Percentiles rank a stretch among this genome's conserved stretches.
Evolutionary conservation across 306 rosid species (phyloP).

Genomic region (Erythrophleum fordii): DNA sequence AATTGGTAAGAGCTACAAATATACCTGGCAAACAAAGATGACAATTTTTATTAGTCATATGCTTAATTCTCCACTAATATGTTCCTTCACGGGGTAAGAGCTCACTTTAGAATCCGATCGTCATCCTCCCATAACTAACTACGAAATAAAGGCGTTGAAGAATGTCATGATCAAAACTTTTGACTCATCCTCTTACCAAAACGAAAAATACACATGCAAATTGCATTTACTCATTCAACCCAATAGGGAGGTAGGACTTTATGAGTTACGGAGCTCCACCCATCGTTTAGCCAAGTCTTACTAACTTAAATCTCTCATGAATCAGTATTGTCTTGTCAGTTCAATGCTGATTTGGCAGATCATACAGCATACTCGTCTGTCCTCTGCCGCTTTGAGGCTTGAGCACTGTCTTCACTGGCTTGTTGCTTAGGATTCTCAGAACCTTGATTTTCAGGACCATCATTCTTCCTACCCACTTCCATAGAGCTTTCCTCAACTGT

Average conservation of each 20-base stretch:
- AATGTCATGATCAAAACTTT: conserved; percentile 41
- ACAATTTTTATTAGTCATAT: neutral
- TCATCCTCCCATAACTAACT: conserved; percentile 37
- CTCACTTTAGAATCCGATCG: conserved; percentile 39
- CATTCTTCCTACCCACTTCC: conserved; percentile 48
- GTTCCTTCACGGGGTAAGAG: neutral
- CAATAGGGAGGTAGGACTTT: neutral
- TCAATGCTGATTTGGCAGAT: conserved; percentile 54
- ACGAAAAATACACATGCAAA: conserved; percentile 33
- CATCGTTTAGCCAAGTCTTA: conserved; percentile 44
- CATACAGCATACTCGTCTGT: conserved; percentile 52
- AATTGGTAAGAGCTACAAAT: neutral
- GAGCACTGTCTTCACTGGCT: conserved; percentile 49
- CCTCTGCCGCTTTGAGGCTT: conserved; percentile 67
- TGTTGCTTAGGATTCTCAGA: conserved; percentile 48
- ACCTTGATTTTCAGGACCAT: conserved; percentile 46
- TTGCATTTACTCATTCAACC: conserved; percentile 34
- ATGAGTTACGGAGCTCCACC: conserved; percentile 39
- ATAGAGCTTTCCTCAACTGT: conserved; percentile 39
- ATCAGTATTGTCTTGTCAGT: conserved; percentile 47
- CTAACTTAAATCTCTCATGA: conserved; percentile 44
- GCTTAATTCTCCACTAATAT: neutral
- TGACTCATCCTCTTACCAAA: conserved; percentile 37
- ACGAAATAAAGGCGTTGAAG: conserved; percentile 31
- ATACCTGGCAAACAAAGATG: neutral